phyloP scores from a whole-genome alignment of 306 rosid genomes.

The Citrullus mucosospermus region DNA sequence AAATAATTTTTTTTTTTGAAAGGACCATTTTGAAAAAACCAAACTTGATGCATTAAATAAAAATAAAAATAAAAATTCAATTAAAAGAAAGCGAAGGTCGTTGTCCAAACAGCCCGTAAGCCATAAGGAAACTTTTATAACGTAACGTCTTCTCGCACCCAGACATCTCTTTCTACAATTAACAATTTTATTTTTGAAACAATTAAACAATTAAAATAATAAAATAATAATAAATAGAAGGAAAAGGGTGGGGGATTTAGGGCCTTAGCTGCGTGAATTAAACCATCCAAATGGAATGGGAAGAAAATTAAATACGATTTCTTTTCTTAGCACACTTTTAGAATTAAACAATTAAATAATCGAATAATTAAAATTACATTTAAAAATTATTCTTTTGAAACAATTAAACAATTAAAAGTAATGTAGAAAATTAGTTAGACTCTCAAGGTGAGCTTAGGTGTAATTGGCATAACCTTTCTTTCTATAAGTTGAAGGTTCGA shows the following conservation, averaged over 20 bases:
- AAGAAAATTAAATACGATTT: not conserved
- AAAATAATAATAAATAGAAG: not conserved
- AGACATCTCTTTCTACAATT: not conserved
- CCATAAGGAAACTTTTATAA: not conserved
- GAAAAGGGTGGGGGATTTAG: not conserved
- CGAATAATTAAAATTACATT: no score
- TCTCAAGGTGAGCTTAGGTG: no score
- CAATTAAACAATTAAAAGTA: no score
- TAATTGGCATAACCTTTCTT: no score
- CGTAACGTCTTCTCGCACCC: slow-evolving; percentile 1
- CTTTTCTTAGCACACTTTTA: not conserved
- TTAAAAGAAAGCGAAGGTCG: not conserved
- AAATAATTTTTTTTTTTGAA: not conserved
- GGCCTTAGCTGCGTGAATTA: not conserved
- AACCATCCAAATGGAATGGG: not conserved
- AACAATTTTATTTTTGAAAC: not conserved
- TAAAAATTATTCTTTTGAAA: not conserved
- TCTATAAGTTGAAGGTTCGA: no score
- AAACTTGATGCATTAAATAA: not conserved
- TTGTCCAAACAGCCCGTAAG: not conserved
- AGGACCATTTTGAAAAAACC: not conserved
- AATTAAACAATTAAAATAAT: no score
- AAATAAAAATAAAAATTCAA: not conserved
- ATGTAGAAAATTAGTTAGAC: not conserved
- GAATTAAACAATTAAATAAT: not conserved